Base-by-base conservation (phyloP, 2,329 filamentous ascomycete species). In the Neofusicoccum sp. region DNA sequence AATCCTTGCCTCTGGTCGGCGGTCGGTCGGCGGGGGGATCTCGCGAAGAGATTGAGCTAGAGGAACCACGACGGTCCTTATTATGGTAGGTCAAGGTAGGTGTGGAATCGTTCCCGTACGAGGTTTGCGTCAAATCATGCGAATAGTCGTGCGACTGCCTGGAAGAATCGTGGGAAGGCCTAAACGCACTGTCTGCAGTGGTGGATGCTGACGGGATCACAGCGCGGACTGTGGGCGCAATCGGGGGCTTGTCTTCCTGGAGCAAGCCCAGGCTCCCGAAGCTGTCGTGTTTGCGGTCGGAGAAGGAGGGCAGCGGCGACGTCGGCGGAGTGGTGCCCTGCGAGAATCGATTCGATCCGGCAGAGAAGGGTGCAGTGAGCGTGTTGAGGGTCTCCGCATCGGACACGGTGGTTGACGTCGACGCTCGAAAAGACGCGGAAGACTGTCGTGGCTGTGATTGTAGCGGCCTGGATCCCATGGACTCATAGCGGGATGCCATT, bases 281-380 rank as follows among this genome's bases (percentile, higher is more conserved):
- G 49, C 67, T 69, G 51, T 68, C 64, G 54, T 66, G 65, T 41
- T 69, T 66, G 16, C 53, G 26, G 24, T 61, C 41, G 12, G 57
- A 28, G 20, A 44, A 43, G 47, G 71, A 67, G 30, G 70, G 68
- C 41, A 69, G 63, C 20, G 72, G 71, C 26, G 74, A 75, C 16
- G 71, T 71, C 63, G 72, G 72, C 67, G 74, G 68, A 62, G 74
- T 76, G 65, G 68, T 75, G 61, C 66, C 70, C 62, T 74, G 71
- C 16, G 74, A 77, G 65, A 56, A 56, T 58, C 74, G 67, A 63
- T 68, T 68, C 63, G 73, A 75, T 48, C 69, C 71, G 53, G 74
- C 70, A 38, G 74, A 70, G 59, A 73, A 71, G 3, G 70, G 70
- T 38, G 73, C 72, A 45, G 31, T 58, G 28, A 68, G 69, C 58